Evolutionary conservation across 78 protist species (phyloP).

Genomic region (Protostelium mycophagum): DNA sequence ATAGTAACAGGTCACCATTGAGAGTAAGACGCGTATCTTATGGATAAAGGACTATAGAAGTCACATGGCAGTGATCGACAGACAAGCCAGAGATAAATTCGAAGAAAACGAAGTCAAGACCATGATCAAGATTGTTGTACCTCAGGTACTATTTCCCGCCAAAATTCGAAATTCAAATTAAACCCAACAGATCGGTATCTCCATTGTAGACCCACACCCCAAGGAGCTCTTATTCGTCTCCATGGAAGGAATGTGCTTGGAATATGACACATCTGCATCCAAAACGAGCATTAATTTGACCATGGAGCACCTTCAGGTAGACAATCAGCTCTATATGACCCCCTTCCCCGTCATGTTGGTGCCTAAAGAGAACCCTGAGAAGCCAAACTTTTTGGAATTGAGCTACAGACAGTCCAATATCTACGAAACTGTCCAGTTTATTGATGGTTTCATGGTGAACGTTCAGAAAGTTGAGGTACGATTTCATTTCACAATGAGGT

Average conservation of each 20-base stretch:
- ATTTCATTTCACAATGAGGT: not conserved
- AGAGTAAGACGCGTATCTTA: not conserved
- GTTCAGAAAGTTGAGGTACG: not conserved
- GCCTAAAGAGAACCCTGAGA: not conserved
- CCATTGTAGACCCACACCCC: constrained; percentile 13
- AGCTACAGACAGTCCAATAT: not conserved
- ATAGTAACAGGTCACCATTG: no score
- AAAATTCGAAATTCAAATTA: not conserved
- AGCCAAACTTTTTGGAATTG: not conserved
- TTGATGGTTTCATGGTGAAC: not conserved
- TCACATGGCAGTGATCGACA: not conserved
- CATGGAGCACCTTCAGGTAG: constrained; percentile 33
- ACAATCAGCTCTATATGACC: constrained; percentile 46
- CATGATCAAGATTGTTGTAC: not conserved
- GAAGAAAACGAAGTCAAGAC: not conserved
- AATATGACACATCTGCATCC: constrained; percentile 21
- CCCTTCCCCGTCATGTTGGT: constrained; percentile 56
- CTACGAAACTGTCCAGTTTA: not conserved
- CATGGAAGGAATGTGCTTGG: constrained; percentile 23
- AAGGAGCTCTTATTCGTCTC: constrained; percentile 42
- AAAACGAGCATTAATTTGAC: constrained; percentile 23
- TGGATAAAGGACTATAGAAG: not conserved
- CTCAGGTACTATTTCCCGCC: not conserved
- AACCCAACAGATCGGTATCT: constrained; percentile 31
- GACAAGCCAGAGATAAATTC: not conserved